Evolutionary conservation across 164 flowering plant genomes (phyloP).

Genomic region (Warburgia ugandensis): DNA sequence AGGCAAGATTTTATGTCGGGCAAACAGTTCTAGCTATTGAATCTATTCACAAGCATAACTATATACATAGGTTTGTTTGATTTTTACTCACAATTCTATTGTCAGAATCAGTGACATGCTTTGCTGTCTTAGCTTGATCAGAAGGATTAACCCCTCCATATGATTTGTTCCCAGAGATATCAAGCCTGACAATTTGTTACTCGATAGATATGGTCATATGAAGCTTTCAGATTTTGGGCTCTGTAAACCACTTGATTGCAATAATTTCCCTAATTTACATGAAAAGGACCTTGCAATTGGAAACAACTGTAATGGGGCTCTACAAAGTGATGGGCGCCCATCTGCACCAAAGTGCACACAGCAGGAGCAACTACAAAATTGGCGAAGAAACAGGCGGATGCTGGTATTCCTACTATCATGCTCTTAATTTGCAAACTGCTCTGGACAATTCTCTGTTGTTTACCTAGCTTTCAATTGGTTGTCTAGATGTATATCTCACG

Average conservation of each 20-base stretch:
- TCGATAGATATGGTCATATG: slow-evolving; percentile 92
- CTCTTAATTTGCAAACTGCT: too few relatives aligned
- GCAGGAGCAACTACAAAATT: slow-evolving; percentile 88
- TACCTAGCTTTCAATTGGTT: too few relatives aligned
- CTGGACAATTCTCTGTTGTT: too few relatives aligned
- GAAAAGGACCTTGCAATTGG: slow-evolving; percentile 63
- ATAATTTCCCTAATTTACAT: slow-evolving; percentile 42
- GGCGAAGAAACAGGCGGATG: slow-evolving; percentile 92
- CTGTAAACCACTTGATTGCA: slow-evolving; percentile 91
- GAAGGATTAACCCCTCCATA: too few relatives aligned
- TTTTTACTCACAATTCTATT: too few relatives aligned
- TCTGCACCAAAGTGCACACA: slow-evolving; percentile 73
- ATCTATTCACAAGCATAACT: slow-evolving; percentile 92
- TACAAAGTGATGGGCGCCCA: slow-evolving; percentile 60
- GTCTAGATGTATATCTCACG: too few relatives aligned
- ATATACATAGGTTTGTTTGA: slow-evolving; percentile 73
- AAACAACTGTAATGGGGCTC: slow-evolving; percentile 45
- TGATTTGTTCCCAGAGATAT: slow-evolving; percentile 59
- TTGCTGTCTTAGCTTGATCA: too few relatives aligned
- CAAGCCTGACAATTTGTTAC: slow-evolving; percentile 90
- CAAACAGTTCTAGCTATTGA: slow-evolving; percentile 93
- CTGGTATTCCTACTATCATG: too few relatives aligned
- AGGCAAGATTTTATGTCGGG: slow-evolving; percentile 89
- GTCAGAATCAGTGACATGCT: too few relatives aligned
- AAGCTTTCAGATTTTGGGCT: slow-evolving; percentile 94